These are phyloP conservation scores for Lachnum nothofagi DNA, from an alignment of 2,329 filamentous ascomycete genomes.

Conservation along the genomic window DNA sequence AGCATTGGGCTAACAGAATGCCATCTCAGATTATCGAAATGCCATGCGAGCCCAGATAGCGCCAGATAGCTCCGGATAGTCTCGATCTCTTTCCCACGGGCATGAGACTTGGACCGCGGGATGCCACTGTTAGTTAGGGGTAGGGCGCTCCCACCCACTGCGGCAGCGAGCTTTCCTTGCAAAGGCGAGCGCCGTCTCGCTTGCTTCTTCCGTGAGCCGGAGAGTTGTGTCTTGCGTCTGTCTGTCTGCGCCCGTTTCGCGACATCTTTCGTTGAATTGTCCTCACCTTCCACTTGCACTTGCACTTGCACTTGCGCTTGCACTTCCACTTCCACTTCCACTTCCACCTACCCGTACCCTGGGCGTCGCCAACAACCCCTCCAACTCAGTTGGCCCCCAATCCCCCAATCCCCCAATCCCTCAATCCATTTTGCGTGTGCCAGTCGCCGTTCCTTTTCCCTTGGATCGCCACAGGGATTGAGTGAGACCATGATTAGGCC, in stretches of 20 bases:
- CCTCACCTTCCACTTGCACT: too few relatives aligned
- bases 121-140: too few relatives aligned
- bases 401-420: not conserved
- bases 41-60: conserved; percentile 7
- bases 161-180: too few relatives aligned
- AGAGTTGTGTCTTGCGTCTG: too few relatives aligned
- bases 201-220: too few relatives aligned
- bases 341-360: not conserved
- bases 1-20: conserved; percentile 13
- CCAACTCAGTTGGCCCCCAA: not conserved
- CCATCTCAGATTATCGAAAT: conserved; percentile 10
- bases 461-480: conserved; percentile 16
- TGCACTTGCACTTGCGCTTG: too few relatives aligned
- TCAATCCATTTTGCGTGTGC: too few relatives aligned
- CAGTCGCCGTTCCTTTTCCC: not conserved
- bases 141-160: too few relatives aligned
- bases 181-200: too few relatives aligned
- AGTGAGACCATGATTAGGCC: conserved; percentile 18
- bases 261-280: too few relatives aligned
- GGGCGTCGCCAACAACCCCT: not conserved
- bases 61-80: not conserved
- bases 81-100: not conserved
- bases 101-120: too few relatives aligned
- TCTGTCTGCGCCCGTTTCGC: too few relatives aligned
- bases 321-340: not conserved